These are phyloP conservation scores for Retiboletus fuscus DNA, from an alignment of 1,284 basidiomycete species.

Conservation along the genomic window DNA sequence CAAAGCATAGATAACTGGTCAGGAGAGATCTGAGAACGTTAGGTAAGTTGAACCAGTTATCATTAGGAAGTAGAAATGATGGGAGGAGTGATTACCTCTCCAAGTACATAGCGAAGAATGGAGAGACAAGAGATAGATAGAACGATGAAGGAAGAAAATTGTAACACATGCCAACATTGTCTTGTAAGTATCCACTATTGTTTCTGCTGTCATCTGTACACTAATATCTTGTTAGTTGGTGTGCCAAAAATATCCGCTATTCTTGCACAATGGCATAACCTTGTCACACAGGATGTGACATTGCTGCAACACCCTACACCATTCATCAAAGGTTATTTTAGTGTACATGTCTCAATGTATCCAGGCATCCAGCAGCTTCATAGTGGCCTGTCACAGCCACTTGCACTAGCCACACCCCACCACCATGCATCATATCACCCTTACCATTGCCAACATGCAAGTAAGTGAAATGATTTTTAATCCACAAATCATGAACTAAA, in stretches of 20 bases:
- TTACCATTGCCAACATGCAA: neutral
- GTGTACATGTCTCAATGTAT: constrained; percentile 6
- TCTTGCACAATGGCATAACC: neutral
- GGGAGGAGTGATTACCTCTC: too few species aligned
- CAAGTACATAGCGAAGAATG: too few species aligned
- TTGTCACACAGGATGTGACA: neutral
- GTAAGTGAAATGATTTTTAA: neutral
- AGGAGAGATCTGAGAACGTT: too few species aligned
- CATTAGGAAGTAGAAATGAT: too few species aligned
- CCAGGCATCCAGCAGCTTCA: constrained; percentile 3
- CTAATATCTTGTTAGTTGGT: neutral
- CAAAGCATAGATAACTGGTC: too few species aligned
- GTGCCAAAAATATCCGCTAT: neutral
- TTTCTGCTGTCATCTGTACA: neutral
- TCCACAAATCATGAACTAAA: too few species aligned
- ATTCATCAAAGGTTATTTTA: constrained; percentile 8
- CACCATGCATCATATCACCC: neutral
- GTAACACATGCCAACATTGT: too few species aligned
- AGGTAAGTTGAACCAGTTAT: too few species aligned
- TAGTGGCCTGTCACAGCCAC: neutral
- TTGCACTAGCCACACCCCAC: neutral
- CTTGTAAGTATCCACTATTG: neutral
- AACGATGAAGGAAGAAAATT: too few species aligned
- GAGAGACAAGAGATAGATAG: too few species aligned
- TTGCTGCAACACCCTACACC: neutral